These are phyloP conservation scores for Neurospora pannonica DNA, from an alignment of 495 filamentous ascomycete genomes.

Conservation along the genomic window DNA sequence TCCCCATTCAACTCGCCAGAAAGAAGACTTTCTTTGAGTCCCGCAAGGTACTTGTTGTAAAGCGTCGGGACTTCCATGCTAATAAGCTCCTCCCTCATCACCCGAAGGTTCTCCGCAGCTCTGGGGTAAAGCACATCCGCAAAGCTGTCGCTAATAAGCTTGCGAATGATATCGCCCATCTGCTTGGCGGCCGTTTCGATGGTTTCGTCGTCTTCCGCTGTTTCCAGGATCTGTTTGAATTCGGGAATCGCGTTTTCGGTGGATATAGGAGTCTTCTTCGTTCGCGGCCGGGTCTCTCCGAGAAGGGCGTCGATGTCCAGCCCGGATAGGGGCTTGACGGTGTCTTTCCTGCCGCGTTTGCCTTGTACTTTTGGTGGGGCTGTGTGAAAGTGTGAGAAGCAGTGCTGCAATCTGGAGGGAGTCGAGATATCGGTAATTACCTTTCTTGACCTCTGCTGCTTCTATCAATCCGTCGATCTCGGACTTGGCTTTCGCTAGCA, in stretches of 20 bases:
- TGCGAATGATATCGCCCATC: conserved; percentile 60
- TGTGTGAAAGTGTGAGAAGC: background rate
- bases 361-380: conserved; percentile 79
- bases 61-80: conserved; percentile 64
- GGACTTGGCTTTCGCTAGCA: conserved; percentile 45
- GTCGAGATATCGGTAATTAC: no score
- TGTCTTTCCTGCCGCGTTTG: conserved; percentile 56
- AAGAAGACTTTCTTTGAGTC: conserved; percentile 64
- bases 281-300: conserved; percentile 28
- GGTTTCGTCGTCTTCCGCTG: conserved; percentile 48
- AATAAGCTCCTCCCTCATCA: conserved; percentile 68
- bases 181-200: conserved; percentile 64
- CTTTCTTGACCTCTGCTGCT: conserved; percentile 75
- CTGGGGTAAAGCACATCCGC: conserved; percentile 66
- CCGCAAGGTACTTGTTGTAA: conserved; percentile 67
- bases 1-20: conserved; percentile 70
- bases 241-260: conserved; percentile 77
- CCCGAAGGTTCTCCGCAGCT: conserved; percentile 65
- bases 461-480: conserved; percentile 55
- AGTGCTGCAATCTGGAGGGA: no score
- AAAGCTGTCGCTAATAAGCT: conserved; percentile 59
- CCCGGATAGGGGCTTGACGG: conserved; percentile 79
- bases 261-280: conserved; percentile 51
- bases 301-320: conserved; percentile 79
- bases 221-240: conserved; percentile 72